Evolutionary conservation across 495 filamentous ascomycete species (phyloP).

Genomic region (Tuber brumale): DNA sequence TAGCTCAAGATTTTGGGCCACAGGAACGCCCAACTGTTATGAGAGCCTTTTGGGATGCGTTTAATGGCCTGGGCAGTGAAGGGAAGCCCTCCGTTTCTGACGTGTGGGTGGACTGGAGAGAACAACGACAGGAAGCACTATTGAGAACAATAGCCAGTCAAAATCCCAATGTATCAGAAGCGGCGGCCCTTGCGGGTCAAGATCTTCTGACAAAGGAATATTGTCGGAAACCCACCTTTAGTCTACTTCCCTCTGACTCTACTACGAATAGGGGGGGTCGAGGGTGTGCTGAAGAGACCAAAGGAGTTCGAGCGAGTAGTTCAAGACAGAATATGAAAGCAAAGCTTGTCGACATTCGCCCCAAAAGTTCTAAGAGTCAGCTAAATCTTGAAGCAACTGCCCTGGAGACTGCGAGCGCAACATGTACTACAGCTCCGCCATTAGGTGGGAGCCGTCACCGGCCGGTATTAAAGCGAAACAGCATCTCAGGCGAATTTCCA

Average conservation of each 20-base stretch:
- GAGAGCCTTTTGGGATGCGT: conserved; percentile 25
- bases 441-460: background rate
- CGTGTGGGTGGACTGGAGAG: conserved; percentile 24
- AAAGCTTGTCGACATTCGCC: background rate
- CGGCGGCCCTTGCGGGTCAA: accelerated
- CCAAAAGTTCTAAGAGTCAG: background rate
- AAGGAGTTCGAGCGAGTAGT: background rate
- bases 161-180: background rate
- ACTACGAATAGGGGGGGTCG: background rate
- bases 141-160: background rate
- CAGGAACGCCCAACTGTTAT: conserved; percentile 16
- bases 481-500: background rate
- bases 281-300: background rate
- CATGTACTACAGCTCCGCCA: background rate
- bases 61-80: conserved; percentile 12
- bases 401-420: background rate
- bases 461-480: background rate
- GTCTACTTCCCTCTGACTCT: background rate
- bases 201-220: background rate
- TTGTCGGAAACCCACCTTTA: background rate
- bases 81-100: conserved; percentile 3
- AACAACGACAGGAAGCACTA: conserved; percentile 7
- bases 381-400: background rate
- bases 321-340: background rate
- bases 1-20: conserved; percentile 21